Base-by-base conservation (phyloP, 345 rosid genomes). In the Pugionium cornutum region DNA sequence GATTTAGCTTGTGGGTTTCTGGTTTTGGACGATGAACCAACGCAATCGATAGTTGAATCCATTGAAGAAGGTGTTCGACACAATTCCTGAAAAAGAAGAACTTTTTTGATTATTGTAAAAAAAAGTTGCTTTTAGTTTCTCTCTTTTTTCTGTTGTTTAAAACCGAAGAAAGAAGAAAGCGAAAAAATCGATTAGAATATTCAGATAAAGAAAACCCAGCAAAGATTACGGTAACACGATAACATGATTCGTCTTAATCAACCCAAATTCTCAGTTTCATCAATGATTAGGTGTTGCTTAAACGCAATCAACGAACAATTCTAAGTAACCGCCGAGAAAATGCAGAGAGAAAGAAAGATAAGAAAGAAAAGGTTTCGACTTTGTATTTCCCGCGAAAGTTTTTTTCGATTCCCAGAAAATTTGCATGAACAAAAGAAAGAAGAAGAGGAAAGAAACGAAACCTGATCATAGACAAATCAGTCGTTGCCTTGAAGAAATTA, bases 41-140 rank as follows among this genome's bases (percentile, higher is more conserved):
- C 73, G 67, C 72, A 79, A 79, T 78, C 72, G 65, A 50, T 26
- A 62, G 85, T 70, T 46, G 82, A 66, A 62, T 86, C 95, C 95
- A 89, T 89, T 63, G 74, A 76, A 50, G 74, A 76, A 50, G 58
- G 83, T 77, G 82, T 58, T 62, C 73, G 81, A 60, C 66, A 58
- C 44, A 64, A 80, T 59, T 52, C 70, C 76, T 71, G 64, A 63
- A 63, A 63, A 63, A 63, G 55, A 63, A 68, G 7, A 35, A 4
- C 0, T 7, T 64, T 37, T 34, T 7, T 18, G 18, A 18, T 18
- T 18, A 18, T 18, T 18, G 18, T 18, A 18, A 18, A 18, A 29
- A 30, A 66, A 66, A 36, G 45, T 39, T 1, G n/a, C 2, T 54
- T 35, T 34, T 7, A 57, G 35, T 41, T 34, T 53, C 30, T 39